A percentile compares a stretch with the other conserved stretches of the same genome.
Conservation (phyloP, 495 filamentous ascomycete species). For the Hypoxylon fragiforme region DNA sequence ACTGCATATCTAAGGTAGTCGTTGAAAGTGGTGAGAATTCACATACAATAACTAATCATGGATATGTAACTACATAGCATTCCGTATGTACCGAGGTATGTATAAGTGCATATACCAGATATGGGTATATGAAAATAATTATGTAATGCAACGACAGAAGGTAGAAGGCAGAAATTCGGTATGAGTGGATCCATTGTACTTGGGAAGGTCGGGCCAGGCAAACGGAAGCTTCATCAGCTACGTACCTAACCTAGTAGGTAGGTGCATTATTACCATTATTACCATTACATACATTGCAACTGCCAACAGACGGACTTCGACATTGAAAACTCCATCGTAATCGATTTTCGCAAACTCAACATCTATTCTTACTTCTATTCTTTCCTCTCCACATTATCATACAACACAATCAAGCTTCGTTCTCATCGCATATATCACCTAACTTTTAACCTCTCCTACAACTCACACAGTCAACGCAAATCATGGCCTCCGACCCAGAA, state of each 20-base stretch:
- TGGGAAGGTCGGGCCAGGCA: too few relatives aligned
- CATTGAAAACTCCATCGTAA: conserved; percentile 26
- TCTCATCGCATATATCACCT: neutral
- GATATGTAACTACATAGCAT: neutral
- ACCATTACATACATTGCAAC: too few relatives aligned
- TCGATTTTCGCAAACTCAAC: conserved; percentile 7
- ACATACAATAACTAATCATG: too few relatives aligned
- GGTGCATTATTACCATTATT: too few relatives aligned
- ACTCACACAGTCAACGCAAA: conserved; percentile 8
- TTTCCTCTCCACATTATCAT: neutral
- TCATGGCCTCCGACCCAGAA: conserved; percentile 61
- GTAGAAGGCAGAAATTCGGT: conserved; percentile 27
- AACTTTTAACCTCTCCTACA: neutral
- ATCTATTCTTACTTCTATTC: neutral
- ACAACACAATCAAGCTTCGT: neutral
- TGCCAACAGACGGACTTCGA: too few relatives aligned
- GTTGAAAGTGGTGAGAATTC: too few relatives aligned
- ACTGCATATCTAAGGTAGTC: too few relatives aligned
- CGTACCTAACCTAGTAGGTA: neutral
- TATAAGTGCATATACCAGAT: too few relatives aligned
- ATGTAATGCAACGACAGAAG: neutral
- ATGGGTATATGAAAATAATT: too few relatives aligned
- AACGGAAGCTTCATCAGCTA: conserved; percentile 36
- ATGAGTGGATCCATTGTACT: too few relatives aligned
- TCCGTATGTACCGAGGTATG: too few relatives aligned